phyloP scores from a whole-genome alignment of 352 stramenopile species.

The Pelagophyceae sp. region DNA sequence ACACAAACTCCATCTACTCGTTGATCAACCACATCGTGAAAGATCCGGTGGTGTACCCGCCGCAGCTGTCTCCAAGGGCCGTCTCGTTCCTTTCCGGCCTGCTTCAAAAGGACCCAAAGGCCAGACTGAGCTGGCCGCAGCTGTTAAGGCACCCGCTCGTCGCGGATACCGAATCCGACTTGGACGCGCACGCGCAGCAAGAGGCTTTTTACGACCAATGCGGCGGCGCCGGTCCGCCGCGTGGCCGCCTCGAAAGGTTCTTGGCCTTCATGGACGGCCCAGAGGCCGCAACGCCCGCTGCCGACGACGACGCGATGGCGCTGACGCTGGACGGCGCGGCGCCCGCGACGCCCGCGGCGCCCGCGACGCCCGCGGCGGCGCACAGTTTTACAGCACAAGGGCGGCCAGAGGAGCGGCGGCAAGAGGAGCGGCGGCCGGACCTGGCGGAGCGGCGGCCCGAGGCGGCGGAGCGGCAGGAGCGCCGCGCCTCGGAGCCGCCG shows the following conservation, averaged over 20 bases:
- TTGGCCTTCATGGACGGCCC: constrained; percentile 70
- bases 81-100: constrained; percentile 73
- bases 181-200: constrained; percentile 25
- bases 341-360: too few relatives aligned
- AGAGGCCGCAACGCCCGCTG: constrained; percentile 42
- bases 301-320: neutral
- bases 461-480: too few relatives aligned
- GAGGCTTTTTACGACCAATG: constrained; percentile 36
- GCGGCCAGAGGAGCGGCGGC: too few relatives aligned
- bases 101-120: constrained; percentile 72
- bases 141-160: constrained; percentile 79
- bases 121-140: constrained; percentile 71
- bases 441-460: too few relatives aligned
- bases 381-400: too few relatives aligned
- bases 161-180: constrained; percentile 60
- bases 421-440: too few relatives aligned
- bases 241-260: constrained; percentile 62
- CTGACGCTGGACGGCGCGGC: neutral
- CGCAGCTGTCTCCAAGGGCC: constrained; percentile 65
- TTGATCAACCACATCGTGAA: constrained; percentile 91
- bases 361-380: too few relatives aligned
- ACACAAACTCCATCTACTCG: constrained; percentile 81
- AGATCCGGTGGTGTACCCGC: constrained; percentile 72
- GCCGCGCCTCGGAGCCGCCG: too few relatives aligned
- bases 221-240: constrained; percentile 50